Evolutionary conservation across 192 early-diverging fungal species (phyloP).

Genomic region (Podila clonocystis): DNA sequence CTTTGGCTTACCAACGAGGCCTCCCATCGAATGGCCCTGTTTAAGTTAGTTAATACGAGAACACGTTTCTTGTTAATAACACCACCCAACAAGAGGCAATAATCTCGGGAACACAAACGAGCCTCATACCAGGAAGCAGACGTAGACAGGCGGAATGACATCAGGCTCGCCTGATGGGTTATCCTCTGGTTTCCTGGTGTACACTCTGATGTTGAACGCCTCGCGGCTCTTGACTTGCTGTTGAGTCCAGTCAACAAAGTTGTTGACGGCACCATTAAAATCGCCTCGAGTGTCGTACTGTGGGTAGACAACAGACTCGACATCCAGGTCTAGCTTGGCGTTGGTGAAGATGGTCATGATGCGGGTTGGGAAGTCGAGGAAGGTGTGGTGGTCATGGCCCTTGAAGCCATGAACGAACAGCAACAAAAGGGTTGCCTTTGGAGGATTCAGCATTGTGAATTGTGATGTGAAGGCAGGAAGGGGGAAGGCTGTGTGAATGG

Average conservation of each 20-base stretch:
- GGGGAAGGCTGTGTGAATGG: neutral
- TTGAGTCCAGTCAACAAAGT: conserved; percentile 60
- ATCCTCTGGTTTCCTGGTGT: conserved; percentile 5
- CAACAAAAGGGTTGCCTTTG: conserved; percentile 56
- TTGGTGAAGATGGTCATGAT: conserved; percentile 58
- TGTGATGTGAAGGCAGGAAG: neutral
- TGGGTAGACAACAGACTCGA: conserved; percentile 62
- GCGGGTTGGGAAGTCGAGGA: conserved; percentile 63
- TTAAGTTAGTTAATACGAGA: too few relatives aligned
- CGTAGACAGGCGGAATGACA: conserved; percentile 26
- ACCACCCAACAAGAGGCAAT: too few relatives aligned
- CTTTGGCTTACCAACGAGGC: conserved; percentile 62
- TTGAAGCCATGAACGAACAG: conserved; percentile 69
- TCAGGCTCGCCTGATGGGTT: neutral
- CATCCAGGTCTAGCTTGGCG: conserved; percentile 44
- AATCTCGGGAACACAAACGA: too few relatives aligned
- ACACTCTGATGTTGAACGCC: conserved; percentile 15
- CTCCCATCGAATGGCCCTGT: conserved; percentile 67
- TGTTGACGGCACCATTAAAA: conserved; percentile 55
- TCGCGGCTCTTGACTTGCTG: conserved; percentile 47
- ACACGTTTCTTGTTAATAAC: too few relatives aligned
- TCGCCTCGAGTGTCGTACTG: conserved; percentile 67
- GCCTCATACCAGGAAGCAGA: conserved; percentile 17
- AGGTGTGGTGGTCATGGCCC: conserved; percentile 56
- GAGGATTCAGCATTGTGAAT: conserved; percentile 15